phyloP scores from a whole-genome alignment of 768 basidiomycete species.

The Tulasnella sp. region DNA sequence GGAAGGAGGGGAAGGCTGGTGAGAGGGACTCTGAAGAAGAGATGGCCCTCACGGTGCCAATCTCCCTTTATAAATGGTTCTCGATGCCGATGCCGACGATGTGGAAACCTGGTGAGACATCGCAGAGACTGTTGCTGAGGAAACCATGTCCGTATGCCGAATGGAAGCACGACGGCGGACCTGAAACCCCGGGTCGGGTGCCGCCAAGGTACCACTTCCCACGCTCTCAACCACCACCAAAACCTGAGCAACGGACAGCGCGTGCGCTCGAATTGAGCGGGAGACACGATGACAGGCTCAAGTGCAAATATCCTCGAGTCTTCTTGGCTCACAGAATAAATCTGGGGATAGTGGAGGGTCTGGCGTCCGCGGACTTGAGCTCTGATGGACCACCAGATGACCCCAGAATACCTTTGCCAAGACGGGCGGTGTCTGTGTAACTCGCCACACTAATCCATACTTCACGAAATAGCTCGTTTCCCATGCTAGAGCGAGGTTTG shows the following conservation, averaged over 20 bases:
- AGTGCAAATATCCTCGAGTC: not conserved
- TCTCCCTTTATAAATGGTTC: not conserved
- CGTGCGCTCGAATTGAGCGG: not conserved
- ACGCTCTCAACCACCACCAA: not conserved
- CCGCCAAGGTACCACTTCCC: not conserved
- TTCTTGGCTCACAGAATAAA: not conserved
- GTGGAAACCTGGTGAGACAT: slow-evolving; percentile 1
- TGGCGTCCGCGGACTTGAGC: not conserved
- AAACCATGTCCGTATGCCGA: not conserved
- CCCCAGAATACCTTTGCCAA: not conserved
- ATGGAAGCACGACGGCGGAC: slow-evolving; percentile 16
- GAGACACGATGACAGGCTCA: not conserved
- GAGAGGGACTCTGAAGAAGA: slow-evolving; percentile 11
- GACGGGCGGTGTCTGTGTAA: not conserved
- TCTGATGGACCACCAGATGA: not conserved
- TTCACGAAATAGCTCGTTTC: not conserved
- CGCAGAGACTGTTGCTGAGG: slow-evolving; percentile 14
- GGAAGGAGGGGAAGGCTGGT: slow-evolving; percentile 5
- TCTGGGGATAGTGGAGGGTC: not conserved
- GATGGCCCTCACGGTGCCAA: not conserved
- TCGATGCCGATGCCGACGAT: slow-evolving; percentile 15
- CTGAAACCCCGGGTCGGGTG: not conserved
- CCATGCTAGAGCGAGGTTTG: not conserved
- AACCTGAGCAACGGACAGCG: not conserved
- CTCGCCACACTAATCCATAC: not conserved